Percentiles rank a stretch among this genome's conserved stretches.
phyloP scores from a whole-genome alignment of 768 basidiomycete genomes.

The Phanerochaete sordida region DNA sequence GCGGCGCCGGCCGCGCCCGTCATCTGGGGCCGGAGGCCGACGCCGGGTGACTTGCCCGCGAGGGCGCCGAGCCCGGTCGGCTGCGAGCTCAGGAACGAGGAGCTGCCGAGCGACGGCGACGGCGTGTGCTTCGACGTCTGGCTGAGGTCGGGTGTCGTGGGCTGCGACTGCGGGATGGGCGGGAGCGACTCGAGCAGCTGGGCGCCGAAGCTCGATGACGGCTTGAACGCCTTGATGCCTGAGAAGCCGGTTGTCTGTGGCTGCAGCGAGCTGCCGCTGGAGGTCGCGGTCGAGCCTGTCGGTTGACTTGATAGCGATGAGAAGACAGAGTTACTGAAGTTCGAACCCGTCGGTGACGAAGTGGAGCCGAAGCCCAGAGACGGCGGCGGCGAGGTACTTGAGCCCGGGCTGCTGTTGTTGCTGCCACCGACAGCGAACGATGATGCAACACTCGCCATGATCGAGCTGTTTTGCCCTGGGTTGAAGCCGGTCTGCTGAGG shows the following conservation, averaged over 20 bases:
- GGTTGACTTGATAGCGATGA: conserved; percentile 48
- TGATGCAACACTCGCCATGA: conserved; percentile 69
- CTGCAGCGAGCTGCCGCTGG: conserved; percentile 28
- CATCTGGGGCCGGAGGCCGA: conserved; percentile 36
- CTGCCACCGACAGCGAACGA: conserved; percentile 51
- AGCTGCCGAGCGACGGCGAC: conserved; percentile 11
- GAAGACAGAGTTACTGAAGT: conserved; percentile 45
- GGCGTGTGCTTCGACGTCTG: conserved; percentile 2
- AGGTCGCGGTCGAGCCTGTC: conserved; percentile 39
- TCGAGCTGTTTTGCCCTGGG: conserved; percentile 32
- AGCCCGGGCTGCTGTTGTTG: neutral
- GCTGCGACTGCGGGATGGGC: conserved; percentile 58
- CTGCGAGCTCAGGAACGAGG: conserved; percentile 37
- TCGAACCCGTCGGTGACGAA: conserved; percentile 36
- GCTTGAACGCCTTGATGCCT: conserved; percentile 54
- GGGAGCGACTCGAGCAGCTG: conserved; percentile 52
- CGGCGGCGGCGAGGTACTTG: neutral
- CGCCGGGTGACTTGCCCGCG: conserved; percentile 25
- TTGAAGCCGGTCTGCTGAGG: conserved; percentile 14
- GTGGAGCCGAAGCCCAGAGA: conserved; percentile 4
- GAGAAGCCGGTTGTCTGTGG: conserved; percentile 49
- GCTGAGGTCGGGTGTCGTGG: conserved; percentile 5
- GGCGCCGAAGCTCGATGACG: conserved; percentile 50
- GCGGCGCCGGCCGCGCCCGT: conserved; percentile 32
- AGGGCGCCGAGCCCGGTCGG: conserved; percentile 51